Base-by-base conservation (phyloP, 495 filamentous ascomycete genomes). In the Penicillium turbatum region DNA sequence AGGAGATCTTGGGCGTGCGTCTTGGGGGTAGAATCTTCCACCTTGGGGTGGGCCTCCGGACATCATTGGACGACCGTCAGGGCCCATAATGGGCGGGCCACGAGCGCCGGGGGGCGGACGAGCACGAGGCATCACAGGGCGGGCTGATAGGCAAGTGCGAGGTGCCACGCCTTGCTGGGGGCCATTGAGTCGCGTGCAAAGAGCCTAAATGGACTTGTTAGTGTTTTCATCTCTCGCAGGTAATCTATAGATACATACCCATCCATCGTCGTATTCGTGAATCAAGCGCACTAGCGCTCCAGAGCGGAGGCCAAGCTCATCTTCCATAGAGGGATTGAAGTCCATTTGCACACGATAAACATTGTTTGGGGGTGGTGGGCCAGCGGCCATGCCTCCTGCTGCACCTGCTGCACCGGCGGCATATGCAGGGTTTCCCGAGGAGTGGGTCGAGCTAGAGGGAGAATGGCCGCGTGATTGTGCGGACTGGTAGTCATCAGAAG, bases 181-280 rank as follows among this genome's bases (percentile, higher is more conserved):
- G 44, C 90, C 86, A 70, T 97, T 92, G 42, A 97, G 82, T 55
- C 88, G 87, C 62, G 87, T 84, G 70, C 93, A 97, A 47, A 97
- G 87, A 58, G 92, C 89, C 87, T 91, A 35, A 7, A 37, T 31
- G 3, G 2, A 56, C 6, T 56, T 17, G 64, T 83, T 77, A 80
- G 77, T 61, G 51, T 24, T 24, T 51, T 11, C 31, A 29, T 32
- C 26, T 38, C 21, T 37, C 7, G 19, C 55, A 32, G 11, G 5
- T 11, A n/a, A 47, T 35, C 2, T 12, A 2, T 2, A 19, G 11
- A 38, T 12, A 78, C 86, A 79, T 83, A 90, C 88, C 93, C 93
- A 99, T 66, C 93, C 93, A 76, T 99, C 93, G 66, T 99, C 95
- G 67, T 97, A 99, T 69, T 96, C 92, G 59, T 97, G 90, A 32